These are phyloP conservation scores for Botrytis elliptica DNA, from an alignment of 2,329 filamentous ascomycete genomes.

Conservation along the genomic window DNA sequence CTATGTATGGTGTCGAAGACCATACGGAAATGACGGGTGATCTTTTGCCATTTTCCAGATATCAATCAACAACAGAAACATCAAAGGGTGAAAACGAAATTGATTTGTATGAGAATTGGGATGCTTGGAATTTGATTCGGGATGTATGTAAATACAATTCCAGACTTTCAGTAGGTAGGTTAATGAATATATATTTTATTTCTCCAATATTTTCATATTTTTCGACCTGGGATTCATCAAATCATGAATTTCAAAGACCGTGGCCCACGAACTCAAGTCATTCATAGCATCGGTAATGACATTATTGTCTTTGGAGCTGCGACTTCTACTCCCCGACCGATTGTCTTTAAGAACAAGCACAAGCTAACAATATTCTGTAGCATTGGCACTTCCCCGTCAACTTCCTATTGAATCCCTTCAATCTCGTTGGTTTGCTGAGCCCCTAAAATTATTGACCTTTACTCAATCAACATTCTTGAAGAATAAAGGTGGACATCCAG, in stretches of 20 bases:
- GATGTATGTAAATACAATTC: slow-evolving; percentile 81
- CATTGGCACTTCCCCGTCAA: slow-evolving; percentile 54
- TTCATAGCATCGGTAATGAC: slow-evolving; percentile 34
- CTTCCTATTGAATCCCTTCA: slow-evolving; percentile 61
- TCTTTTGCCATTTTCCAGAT: slow-evolving; percentile 36
- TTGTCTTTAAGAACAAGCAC: not conserved
- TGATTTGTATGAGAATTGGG: slow-evolving; percentile 81
- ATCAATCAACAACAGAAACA: slow-evolving; percentile 40
- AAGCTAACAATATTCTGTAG: slow-evolving; percentile 34
- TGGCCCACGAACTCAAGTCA: slow-evolving; percentile 30
- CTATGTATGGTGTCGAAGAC: slow-evolving; percentile 74
- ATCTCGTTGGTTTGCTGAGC: slow-evolving; percentile 68
- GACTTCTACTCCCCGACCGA: slow-evolving; percentile 21
- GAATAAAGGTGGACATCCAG: slow-evolving; percentile 61
- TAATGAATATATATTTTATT: slow-evolving; percentile 33
- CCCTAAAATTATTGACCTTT: slow-evolving; percentile 61
- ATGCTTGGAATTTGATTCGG: slow-evolving; percentile 88
- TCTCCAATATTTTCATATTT: not conserved
- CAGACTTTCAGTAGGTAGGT: slow-evolving; percentile 80
- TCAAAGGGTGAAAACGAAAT: slow-evolving; percentile 47
- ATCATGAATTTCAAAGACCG: slow-evolving; percentile 23
- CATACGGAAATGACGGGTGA: slow-evolving; percentile 42
- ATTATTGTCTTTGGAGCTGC: slow-evolving; percentile 34
- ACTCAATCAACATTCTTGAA: slow-evolving; percentile 53
- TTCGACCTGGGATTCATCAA: not conserved